phyloP scores from a whole-genome alignment of 306 rosid species.

The Trichosanthes truncata region DNA sequence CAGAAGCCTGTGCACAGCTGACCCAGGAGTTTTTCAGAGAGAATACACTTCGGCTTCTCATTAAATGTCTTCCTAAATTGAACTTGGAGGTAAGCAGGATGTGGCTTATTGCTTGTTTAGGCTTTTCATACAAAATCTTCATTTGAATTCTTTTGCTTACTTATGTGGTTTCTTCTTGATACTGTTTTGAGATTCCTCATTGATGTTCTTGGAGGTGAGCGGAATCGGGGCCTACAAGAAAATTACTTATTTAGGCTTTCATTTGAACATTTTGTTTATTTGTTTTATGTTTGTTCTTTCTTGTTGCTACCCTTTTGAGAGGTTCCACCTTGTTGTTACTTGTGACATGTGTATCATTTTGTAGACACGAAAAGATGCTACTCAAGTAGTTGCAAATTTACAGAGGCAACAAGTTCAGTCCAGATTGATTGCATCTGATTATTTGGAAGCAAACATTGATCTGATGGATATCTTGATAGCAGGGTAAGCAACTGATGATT shows the following conservation, averaged over 20 bases:
- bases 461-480: constrained; percentile 66
- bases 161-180: neutral
- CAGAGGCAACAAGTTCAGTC: constrained; percentile 94
- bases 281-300: neutral
- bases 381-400: constrained; percentile 95
- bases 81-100: constrained; percentile 69
- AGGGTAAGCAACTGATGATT: constrained; percentile 49
- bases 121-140: neutral
- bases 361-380: constrained; percentile 94
- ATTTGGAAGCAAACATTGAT: constrained; percentile 77
- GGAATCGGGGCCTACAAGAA: neutral
- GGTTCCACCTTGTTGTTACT: constrained; percentile 5
- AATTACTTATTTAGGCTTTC: neutral
- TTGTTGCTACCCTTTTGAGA: neutral
- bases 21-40: constrained; percentile 88
- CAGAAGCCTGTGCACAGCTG: constrained; percentile 87
- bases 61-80: constrained; percentile 70
- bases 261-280: neutral
- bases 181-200: neutral
- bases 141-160: neutral
- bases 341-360: constrained; percentile 13
- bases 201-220: constrained; percentile 59
- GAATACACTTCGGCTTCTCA: constrained; percentile 63
- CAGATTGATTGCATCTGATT: constrained; percentile 92
- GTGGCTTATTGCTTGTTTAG: neutral